Conservation (phyloP, 257 asterid genomes). For the Pogostemon cablin region DNA sequence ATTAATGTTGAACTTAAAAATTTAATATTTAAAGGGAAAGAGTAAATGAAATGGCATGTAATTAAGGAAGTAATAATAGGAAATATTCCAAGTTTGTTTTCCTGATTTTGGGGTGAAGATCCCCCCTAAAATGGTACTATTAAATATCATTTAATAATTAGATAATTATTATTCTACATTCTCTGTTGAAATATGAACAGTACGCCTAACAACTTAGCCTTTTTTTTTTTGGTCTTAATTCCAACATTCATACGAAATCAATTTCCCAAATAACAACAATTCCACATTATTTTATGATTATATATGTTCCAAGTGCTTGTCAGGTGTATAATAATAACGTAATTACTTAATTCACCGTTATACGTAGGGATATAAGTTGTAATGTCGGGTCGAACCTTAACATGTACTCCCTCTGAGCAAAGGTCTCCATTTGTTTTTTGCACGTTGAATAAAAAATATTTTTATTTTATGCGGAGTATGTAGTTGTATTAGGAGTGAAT, state of each 20-base stretch:
- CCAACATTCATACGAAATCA: constrained; percentile 26
- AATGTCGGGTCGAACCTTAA: no score
- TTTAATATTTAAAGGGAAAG: no score
- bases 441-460: no score
- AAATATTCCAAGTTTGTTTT: constrained; percentile 19
- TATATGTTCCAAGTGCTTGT: background rate
- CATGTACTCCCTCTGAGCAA: no score
- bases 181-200: constrained; percentile 22
- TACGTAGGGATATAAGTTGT: no score
- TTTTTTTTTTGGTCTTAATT: constrained; percentile 14
- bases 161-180: background rate
- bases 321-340: no score
- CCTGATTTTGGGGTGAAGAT: background rate
- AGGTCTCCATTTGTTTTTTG: no score
- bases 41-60: background rate
- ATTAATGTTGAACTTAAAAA: no score
- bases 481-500: no score
- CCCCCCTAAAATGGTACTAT: background rate
- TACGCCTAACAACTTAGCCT: constrained; percentile 5
- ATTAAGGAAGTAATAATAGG: background rate
- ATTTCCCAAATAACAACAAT: background rate
- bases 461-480: no score
- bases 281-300: no score
- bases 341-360: no score
- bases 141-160: background rate